These are phyloP conservation scores for Lobulomyces angularis DNA, from an alignment of 192 early-diverging fungal genomes.

Conservation along the genomic window DNA sequence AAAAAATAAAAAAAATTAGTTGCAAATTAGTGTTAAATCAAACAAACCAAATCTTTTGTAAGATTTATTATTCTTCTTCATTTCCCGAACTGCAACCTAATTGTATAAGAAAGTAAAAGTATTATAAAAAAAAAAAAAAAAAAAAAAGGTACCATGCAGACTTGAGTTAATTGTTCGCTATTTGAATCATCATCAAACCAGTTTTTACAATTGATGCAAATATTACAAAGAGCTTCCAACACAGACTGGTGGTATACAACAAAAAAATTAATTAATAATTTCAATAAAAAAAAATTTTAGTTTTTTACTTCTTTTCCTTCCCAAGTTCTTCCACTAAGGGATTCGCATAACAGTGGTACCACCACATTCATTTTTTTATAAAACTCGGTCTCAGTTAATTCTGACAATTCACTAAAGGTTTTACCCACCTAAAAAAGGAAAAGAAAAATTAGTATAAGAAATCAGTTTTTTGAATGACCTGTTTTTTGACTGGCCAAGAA, in stretches of 20 bases:
- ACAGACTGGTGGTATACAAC: no score
- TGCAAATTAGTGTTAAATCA: no score
- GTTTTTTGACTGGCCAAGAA: conserved; percentile 68
- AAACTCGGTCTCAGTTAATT: conserved; percentile 26
- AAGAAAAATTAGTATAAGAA: no score
- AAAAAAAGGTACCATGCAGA: conserved; percentile 5
- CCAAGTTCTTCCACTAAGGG: conserved; percentile 61
- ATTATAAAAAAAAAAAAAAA: neutral
- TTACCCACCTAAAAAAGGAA: no score
- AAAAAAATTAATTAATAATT: no score
- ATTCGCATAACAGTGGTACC: conserved; percentile 48
- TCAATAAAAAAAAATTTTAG: no score
- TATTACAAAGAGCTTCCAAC: conserved; percentile 42
- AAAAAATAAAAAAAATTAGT: no score
- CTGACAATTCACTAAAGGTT: no score
- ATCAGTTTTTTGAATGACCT: no score
- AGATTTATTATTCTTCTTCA: conserved; percentile 57
- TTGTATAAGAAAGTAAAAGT: neutral
- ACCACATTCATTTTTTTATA: conserved; percentile 26
- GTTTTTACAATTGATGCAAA: conserved; percentile 38
- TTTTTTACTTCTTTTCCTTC: conserved; percentile 75
- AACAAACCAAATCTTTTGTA: conserved; percentile 58
- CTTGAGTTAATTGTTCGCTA: conserved; percentile 23
- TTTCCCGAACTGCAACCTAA: conserved; percentile 56
- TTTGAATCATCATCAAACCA: conserved; percentile 29